phyloP scores from a whole-genome alignment of 495 filamentous ascomycete species.

The Neurospora cerealis region DNA sequence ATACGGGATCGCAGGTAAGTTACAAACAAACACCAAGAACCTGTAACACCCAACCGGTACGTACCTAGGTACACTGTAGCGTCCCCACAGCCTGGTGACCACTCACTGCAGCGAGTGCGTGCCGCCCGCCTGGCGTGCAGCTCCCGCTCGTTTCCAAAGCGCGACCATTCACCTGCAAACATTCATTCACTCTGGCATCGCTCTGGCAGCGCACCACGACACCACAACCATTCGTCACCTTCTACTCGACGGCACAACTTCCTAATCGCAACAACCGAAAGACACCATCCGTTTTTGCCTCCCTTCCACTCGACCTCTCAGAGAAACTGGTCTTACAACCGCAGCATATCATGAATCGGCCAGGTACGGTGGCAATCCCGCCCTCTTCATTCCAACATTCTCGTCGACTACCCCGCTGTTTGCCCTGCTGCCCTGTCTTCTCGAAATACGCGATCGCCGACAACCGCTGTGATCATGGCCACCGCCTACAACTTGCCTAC shows the following conservation, averaged over 20 bases:
- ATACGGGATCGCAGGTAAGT: neutral
- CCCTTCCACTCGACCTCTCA: neutral
- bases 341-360: constrained; percentile 41
- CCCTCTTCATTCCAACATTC: constrained; percentile 15
- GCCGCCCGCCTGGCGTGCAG: neutral
- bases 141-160: neutral
- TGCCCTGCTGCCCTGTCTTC: constrained; percentile 13
- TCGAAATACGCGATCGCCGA: neutral
- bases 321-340: neutral
- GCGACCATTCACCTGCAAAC: neutral
- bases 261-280: neutral
- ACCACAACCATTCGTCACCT: neutral
- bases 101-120: neutral
- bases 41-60: neutral
- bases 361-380: constrained; percentile 36
- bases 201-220: neutral
- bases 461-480: neutral
- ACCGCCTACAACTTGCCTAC: neutral
- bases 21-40: neutral
- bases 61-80: neutral
- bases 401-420: constrained; percentile 23
- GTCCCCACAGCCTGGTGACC: neutral
- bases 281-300: neutral
- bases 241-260: neutral
- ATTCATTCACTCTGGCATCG: neutral